Evolutionary conservation across 805 yeast species (phyloP).

Genomic region (Saccharomyces kudriavzevii): DNA sequence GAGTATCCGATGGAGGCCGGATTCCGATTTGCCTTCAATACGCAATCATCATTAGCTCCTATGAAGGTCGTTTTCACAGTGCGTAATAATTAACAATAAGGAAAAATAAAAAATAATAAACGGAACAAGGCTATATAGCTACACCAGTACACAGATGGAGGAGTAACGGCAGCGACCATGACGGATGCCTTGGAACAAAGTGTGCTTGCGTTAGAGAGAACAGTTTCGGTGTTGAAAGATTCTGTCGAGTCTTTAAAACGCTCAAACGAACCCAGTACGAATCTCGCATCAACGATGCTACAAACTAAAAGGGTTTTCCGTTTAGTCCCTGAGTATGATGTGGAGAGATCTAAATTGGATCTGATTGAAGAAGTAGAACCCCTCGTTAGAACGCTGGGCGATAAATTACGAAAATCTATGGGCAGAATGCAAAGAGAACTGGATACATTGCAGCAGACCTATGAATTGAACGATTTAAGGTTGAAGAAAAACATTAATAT

Average conservation of each 20-base stretch:
- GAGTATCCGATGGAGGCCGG: not conserved
- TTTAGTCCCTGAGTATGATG: slow-evolving; percentile 29
- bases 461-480: slow-evolving; percentile 23
- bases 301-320: slow-evolving; percentile 24
- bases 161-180: slow-evolving; percentile 9
- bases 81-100: not conserved
- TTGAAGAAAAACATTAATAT: slow-evolving; percentile 12
- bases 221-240: slow-evolving; percentile 14
- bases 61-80: not conserved
- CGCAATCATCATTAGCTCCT: not conserved
- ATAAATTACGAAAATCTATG: slow-evolving; percentile 22
- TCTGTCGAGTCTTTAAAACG: slow-evolving; percentile 16
- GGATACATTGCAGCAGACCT: slow-evolving; percentile 24
- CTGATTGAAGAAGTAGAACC: slow-evolving; percentile 29
- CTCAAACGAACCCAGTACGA: slow-evolving; percentile 15
- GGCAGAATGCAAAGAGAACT: slow-evolving; percentile 22
- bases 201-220: slow-evolving; percentile 16
- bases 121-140: not conserved
- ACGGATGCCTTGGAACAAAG: slow-evolving; percentile 18
- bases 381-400: slow-evolving; percentile 20
- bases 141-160: not conserved
- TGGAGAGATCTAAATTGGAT: slow-evolving; percentile 27
- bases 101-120: not conserved
- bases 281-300: slow-evolving; percentile 19
- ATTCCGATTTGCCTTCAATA: not conserved